phyloP scores from a whole-genome alignment of 2,329 filamentous ascomycete species.

The Calycina herbarum region DNA sequence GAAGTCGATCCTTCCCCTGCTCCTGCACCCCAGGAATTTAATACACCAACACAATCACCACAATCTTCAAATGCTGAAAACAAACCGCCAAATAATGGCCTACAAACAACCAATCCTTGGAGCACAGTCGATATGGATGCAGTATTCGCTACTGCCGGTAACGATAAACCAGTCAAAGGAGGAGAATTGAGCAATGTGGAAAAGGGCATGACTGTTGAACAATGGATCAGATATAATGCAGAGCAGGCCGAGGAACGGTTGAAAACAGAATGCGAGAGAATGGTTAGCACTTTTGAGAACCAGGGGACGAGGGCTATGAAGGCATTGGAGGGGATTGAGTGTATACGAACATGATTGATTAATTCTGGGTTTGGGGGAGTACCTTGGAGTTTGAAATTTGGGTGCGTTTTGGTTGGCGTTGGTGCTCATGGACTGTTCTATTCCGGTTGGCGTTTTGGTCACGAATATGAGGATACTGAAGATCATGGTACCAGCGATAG shows the following conservation, averaged over 20 bases:
- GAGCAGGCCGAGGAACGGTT: slow-evolving; percentile 76
- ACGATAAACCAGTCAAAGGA: slow-evolving; percentile 44
- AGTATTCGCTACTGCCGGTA: slow-evolving; percentile 52
- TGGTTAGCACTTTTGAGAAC: slow-evolving; percentile 80
- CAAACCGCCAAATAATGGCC: slow-evolving; percentile 63
- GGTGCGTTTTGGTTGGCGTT: background rate
- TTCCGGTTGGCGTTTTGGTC: background rate
- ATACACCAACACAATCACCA: slow-evolving; percentile 53
- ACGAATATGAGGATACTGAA: background rate
- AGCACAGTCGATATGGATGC: slow-evolving; percentile 72
- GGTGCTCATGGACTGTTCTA: background rate
- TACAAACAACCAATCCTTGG: slow-evolving; percentile 65
- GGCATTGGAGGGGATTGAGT: slow-evolving; percentile 68
- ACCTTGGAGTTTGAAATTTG: background rate
- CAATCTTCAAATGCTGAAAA: slow-evolving; percentile 83
- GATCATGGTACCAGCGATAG: background rate
- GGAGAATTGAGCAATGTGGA: slow-evolving; percentile 71
- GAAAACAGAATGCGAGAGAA: slow-evolving; percentile 75
- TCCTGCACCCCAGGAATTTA: slow-evolving; percentile 12
- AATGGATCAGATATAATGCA: slow-evolving; percentile 87
- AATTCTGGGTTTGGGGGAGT: background rate
- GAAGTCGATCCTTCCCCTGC: slow-evolving; percentile 23
- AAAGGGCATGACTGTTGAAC: slow-evolving; percentile 87
- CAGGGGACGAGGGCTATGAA: slow-evolving; percentile 79
- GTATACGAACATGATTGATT: slow-evolving; percentile 22